These are phyloP conservation scores for Beauveria brongniartii DNA, from an alignment of 2,329 filamentous ascomycete species.

Conservation along the genomic window DNA sequence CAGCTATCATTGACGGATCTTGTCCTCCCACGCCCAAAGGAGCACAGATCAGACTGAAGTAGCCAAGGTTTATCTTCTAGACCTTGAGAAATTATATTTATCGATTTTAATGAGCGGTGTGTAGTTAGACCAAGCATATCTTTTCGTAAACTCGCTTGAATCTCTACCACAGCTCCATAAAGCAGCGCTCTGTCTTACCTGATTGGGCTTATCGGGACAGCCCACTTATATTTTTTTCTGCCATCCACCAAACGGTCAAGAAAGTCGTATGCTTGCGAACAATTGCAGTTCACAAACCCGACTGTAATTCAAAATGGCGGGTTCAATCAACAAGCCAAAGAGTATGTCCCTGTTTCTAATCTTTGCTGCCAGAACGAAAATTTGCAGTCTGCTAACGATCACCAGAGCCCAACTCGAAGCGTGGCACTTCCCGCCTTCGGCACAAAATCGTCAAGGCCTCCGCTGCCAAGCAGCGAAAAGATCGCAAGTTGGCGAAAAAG, in stretches of 20 bases:
- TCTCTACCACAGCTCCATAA: not conserved
- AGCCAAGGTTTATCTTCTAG: too few relatives aligned
- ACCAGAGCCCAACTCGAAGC: constrained; percentile 89
- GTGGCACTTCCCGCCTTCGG: constrained; percentile 76
- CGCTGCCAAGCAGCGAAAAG: constrained; percentile 82
- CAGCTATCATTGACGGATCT: not conserved
- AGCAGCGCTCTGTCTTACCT: not conserved
- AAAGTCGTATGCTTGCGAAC: constrained; percentile 8
- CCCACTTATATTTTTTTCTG: constrained; percentile 31
- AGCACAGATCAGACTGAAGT: not conserved
- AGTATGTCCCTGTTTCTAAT: constrained; percentile 29
- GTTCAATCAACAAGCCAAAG: constrained; percentile 46
- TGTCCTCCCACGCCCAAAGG: not conserved
- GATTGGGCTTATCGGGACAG: constrained; percentile 9
- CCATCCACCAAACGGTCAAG: constrained; percentile 8
- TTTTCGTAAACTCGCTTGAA: not conserved
- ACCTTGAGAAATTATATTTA: too few relatives aligned
- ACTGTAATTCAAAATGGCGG: constrained; percentile 35
- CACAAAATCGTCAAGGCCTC: constrained; percentile 96
- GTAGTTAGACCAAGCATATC: not conserved
- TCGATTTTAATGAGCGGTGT: too few relatives aligned
- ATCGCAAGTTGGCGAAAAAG: constrained; percentile 84
- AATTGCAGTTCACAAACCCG: constrained; percentile 16
- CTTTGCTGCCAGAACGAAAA: too few relatives aligned
- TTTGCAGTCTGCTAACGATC: not conserved